These are phyloP conservation scores for Aspergillus tanneri DNA, from an alignment of 2,329 filamentous ascomycete species.

Conservation along the genomic window DNA sequence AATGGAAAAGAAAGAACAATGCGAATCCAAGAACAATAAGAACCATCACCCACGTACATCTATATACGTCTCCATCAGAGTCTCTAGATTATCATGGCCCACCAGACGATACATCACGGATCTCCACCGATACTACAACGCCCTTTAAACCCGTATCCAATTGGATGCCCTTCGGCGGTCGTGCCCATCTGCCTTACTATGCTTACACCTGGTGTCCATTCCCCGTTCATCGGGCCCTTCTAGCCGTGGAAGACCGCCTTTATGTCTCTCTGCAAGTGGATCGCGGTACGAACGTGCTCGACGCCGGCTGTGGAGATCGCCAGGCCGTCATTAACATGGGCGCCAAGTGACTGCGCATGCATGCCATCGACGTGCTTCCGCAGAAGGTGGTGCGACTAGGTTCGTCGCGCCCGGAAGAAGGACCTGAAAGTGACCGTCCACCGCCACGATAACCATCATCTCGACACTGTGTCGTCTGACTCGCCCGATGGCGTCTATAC, in stretches of 20 bases:
- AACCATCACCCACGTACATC: not conserved
- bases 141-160: conserved; percentile 22
- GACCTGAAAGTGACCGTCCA: conserved; percentile 31
- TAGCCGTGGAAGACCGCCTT: conserved; percentile 54
- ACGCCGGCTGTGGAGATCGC: conserved; percentile 55
- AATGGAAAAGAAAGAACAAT: conserved; percentile 3
- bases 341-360: conserved; percentile 40
- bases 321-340: conserved; percentile 53
- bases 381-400: conserved; percentile 47
- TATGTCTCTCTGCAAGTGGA: conserved; percentile 39
- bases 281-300: conserved; percentile 46
- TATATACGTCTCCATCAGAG: not conserved
- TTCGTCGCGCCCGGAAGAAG: not conserved
- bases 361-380: conserved; percentile 51
- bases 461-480: conserved; percentile 37
- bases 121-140: conserved; percentile 11
- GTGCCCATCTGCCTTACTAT: conserved; percentile 53
- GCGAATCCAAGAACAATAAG: not conserved
- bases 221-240: conserved; percentile 43
- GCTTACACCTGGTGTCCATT: conserved; percentile 50
- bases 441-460: conserved; percentile 52
- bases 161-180: conserved; percentile 43
- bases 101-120: not conserved
- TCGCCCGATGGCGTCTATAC: conserved; percentile 53
- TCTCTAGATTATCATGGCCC: not conserved